Evolutionary conservation across 2,329 filamentous ascomycete species (phyloP), one percentile per base, ranked within the genome.

Genomic region (Colletotrichum liriopes): DNA sequence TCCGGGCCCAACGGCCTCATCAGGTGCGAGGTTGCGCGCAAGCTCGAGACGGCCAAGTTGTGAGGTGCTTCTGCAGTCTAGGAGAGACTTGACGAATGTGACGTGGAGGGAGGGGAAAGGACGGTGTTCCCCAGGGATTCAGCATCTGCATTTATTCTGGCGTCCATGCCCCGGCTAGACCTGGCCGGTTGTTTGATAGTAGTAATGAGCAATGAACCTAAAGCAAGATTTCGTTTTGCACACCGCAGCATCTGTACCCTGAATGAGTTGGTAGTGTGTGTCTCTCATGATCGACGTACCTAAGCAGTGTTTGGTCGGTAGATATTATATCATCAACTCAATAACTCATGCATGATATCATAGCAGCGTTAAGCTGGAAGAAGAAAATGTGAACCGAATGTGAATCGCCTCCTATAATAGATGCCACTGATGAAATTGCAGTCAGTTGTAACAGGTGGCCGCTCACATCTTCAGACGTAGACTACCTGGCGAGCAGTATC

Each of bases 1-100:
- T 93, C 93, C 14, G 92, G 94, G 75, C 96, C 96, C 68, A 99
- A 98, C 80, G 96, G 96, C 37, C 89, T 99, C 73, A 99, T 99
- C 84, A 93, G 97, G 81, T 97, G 95, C 85, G 95, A 94, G 70
- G 95, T 99, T 62, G 88, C 90, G 45, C 91, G 93, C 37, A 72
- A 52, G 43, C 60, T 23, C 32, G 81, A 74, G 75, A 76, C 66
- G 18, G 58, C 70, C 47, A 72, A 72, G 58, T 54, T 73, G 51
- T 67, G 47, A 54, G n/a, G 35, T 35, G 32, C 11, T 29, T 14
- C 3, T 5, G 35, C 54, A 39, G 26, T 26, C 23, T 23, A 18
- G 41, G 23, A 26, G 20, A 26, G 32, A 23, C 5, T 20, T 43
- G 16, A 7, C 16, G 12, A 7, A 11, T 37, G 11, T 1, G 67